phyloP scores from a whole-genome alignment of 2,329 filamentous ascomycete species.

The Botrytis deweyae region DNA sequence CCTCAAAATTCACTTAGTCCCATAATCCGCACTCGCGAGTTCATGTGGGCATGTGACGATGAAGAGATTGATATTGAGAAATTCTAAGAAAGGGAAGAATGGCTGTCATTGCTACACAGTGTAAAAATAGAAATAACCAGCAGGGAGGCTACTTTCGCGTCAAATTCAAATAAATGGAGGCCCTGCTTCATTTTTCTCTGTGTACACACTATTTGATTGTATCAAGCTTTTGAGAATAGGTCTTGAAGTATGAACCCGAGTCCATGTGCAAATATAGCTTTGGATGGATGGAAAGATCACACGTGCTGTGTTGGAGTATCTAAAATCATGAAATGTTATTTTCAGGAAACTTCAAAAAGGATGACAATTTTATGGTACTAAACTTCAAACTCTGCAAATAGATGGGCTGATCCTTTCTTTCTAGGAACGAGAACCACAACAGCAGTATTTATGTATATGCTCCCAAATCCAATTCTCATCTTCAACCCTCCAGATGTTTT shows the following conservation, averaged over 20 bases:
- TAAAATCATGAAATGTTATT: not conserved
- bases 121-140: not conserved
- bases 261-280: not conserved
- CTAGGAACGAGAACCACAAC: not conserved
- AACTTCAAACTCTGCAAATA: not conserved
- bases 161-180: not conserved
- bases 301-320: not conserved
- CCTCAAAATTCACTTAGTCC: not conserved
- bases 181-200: not conserved
- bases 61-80: not conserved
- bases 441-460: not conserved
- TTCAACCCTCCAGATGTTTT: not conserved
- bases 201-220: not conserved
- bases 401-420: not conserved
- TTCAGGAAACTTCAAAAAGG: not conserved
- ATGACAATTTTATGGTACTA: not conserved
- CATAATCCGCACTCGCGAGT: not conserved
- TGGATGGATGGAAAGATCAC: not conserved
- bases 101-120: not conserved
- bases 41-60: not conserved
- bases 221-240: not conserved
- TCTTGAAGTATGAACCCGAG: rapidly evolving
- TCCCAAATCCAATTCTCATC: not conserved
- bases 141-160: not conserved
- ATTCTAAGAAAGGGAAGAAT: not conserved